phyloP scores from a whole-genome alignment of 2,329 filamentous ascomycete species.

The Elsinoe ampelina region DNA sequence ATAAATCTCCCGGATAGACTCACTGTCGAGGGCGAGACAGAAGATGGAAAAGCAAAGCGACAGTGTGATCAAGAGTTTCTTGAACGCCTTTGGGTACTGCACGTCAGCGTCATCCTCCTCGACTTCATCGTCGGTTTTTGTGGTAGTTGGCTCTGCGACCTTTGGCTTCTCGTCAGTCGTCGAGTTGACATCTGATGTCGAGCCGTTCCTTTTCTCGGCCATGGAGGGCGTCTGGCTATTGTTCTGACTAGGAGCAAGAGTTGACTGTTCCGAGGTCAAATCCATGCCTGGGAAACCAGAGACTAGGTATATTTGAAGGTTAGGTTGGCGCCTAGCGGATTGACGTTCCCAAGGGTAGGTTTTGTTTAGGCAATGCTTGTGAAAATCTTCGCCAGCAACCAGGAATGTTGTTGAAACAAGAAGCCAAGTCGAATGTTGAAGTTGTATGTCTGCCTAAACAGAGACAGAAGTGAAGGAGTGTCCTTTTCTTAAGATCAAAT shows the following conservation, averaged over 20 bases:
- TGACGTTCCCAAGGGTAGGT: neutral
- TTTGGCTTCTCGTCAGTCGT: neutral
- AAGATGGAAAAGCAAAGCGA: constrained; percentile 30
- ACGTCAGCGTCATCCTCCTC: constrained; percentile 22
- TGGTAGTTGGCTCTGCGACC: neutral
- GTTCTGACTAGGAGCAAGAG: constrained; percentile 10
- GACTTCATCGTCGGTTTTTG: constrained; percentile 7
- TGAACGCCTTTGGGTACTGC: constrained; percentile 28
- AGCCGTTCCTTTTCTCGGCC: neutral
- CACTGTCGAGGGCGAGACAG: constrained; percentile 23
- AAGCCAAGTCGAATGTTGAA: neutral
- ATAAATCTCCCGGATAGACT: neutral
- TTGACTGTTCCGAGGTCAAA: neutral
- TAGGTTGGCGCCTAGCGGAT: constrained; percentile 10
- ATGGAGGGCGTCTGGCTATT: constrained; percentile 6
- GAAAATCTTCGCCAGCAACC: neutral
- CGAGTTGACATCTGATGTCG: neutral
- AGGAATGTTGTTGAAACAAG: neutral
- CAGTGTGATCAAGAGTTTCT: constrained; percentile 28
- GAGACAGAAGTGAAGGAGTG: neutral
- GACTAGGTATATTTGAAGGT: no score
- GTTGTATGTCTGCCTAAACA: neutral
- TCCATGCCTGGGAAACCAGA: neutral
- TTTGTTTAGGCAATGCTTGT: neutral
- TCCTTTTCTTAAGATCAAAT: neutral